phyloP scores from a whole-genome alignment of 441 rosid genomes.

The Hypseocharis bilobata region DNA sequence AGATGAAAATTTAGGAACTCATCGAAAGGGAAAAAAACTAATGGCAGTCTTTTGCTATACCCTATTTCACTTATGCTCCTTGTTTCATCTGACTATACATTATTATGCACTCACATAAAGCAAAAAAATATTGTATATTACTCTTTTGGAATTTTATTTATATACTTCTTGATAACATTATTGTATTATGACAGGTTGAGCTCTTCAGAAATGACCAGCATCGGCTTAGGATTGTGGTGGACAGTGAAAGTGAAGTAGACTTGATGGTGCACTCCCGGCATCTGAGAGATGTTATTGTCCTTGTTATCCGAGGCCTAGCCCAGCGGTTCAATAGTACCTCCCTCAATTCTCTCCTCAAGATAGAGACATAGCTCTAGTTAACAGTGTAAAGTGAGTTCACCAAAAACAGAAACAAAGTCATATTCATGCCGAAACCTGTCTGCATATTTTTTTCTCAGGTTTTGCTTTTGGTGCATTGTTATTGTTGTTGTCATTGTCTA shows the following conservation, averaged over 20 bases:
- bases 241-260: conserved; percentile 72
- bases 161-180: conserved; percentile 6
- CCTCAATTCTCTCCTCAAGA: conserved; percentile 83
- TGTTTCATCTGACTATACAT: too few species aligned
- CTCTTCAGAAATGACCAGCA: conserved; percentile 73
- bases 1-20: too few species aligned
- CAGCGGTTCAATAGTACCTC: conserved; percentile 94
- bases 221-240: conserved; percentile 72
- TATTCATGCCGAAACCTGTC: not conserved
- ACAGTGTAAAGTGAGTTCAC: conserved; percentile 14
- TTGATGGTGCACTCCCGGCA: conserved; percentile 76
- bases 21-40: too few species aligned
- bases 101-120: too few species aligned
- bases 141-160: not conserved
- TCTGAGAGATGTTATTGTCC: conserved; percentile 63
- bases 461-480: not conserved
- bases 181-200: conserved; percentile 50
- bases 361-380: conserved; percentile 40
- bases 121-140: too few species aligned
- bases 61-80: too few species aligned
- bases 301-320: conserved; percentile 82
- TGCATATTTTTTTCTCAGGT: not conserved
- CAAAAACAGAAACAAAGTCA: too few species aligned
- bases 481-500: conserved; percentile 6
- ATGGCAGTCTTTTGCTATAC: too few species aligned